phyloP scores from a whole-genome alignment of 2,329 filamentous ascomycete species.

The Beauveria sp. region DNA sequence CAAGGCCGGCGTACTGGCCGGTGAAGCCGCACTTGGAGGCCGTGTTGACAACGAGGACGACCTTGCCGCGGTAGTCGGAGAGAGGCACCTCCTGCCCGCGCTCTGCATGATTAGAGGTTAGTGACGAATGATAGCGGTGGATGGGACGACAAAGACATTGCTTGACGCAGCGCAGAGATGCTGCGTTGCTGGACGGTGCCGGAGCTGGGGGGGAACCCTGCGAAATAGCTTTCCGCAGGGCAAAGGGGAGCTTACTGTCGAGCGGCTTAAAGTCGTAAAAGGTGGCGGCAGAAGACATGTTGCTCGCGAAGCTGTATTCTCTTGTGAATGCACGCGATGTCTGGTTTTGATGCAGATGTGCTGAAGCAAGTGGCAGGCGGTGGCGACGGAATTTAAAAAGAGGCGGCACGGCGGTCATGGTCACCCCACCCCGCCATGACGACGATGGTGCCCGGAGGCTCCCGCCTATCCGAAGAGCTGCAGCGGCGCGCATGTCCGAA shows the following conservation, averaged over 20 bases:
- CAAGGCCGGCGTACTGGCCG: slow-evolving; percentile 84
- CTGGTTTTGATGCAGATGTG: neutral
- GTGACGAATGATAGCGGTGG: neutral
- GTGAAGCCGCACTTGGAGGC: slow-evolving; percentile 99
- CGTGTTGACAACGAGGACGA: slow-evolving; percentile 93
- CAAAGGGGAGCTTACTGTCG: slow-evolving; percentile 53
- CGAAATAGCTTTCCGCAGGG: slow-evolving; percentile 4
- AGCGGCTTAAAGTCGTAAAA: slow-evolving; percentile 83
- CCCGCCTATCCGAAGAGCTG: slow-evolving; percentile 1
- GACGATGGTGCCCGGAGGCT: slow-evolving; percentile 3
- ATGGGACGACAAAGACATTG: neutral
- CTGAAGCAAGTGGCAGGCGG: neutral
- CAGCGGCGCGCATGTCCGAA: neutral
- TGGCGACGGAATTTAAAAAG: neutral
- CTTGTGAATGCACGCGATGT: neutral
- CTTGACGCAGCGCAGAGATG: neutral
- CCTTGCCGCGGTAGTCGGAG: slow-evolving; percentile 73
- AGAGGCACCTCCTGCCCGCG: slow-evolving; percentile 64
- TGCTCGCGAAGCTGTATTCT: slow-evolving; percentile 12
- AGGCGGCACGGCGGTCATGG: neutral
- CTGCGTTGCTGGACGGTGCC: neutral
- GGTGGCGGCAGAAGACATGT: slow-evolving; percentile 33
- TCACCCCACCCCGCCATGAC: slow-evolving; percentile 6
- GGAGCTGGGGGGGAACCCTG: neutral
- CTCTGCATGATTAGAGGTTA: slow-evolving; percentile 18